A percentile compares a stretch with the other conserved stretches of the same genome.
These are phyloP conservation scores for Pseudonitzschia multiseries DNA, from an alignment of 108 stramenopile genomes.

Conservation along the genomic window DNA sequence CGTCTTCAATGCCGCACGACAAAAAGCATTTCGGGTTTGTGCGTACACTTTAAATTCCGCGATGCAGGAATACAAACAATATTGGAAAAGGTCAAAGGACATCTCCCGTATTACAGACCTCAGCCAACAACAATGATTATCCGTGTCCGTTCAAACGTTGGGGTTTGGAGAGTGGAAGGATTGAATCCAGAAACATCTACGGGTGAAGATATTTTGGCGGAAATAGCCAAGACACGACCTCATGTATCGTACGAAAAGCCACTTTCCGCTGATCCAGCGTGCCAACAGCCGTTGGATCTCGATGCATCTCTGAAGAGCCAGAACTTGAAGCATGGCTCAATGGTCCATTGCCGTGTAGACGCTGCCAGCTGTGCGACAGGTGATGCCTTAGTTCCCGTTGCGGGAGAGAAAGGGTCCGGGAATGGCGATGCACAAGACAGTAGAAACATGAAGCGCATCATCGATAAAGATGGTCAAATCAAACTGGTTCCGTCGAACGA, in stretches of 20 bases:
- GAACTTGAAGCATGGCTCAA: conserved; percentile 59
- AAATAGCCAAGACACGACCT: conserved; percentile 63
- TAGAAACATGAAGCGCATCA: conserved; percentile 67
- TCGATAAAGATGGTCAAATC: conserved; percentile 82
- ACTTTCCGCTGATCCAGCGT: conserved; percentile 61
- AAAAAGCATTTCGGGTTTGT: too few species aligned
- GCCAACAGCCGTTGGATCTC: conserved; percentile 48
- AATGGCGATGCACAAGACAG: conserved; percentile 7
- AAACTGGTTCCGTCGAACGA: conserved; percentile 63
- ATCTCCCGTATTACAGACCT: background rate
- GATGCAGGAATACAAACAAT: too few species aligned
- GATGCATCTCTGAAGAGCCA: conserved; percentile 32
- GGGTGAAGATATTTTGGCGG: conserved; percentile 43
- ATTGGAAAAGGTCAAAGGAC: background rate
- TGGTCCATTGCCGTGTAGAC: conserved; percentile 86
- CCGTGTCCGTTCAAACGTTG: conserved; percentile 84
- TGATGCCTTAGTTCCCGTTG: conserved; percentile 36
- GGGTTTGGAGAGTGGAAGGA: conserved; percentile 75
- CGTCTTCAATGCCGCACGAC: too few species aligned
- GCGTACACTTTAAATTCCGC: too few species aligned
- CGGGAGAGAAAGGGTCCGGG: conserved; percentile 3
- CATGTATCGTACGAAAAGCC: conserved; percentile 71
- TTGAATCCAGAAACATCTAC: conserved; percentile 46
- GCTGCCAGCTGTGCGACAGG: conserved; percentile 51
- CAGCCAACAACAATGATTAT: conserved; percentile 65